Evolutionary conservation across 2,329 filamentous ascomycete species (phyloP), one percentile per base, ranked within the genome.

Genomic region (Botryotinia globosa): DNA sequence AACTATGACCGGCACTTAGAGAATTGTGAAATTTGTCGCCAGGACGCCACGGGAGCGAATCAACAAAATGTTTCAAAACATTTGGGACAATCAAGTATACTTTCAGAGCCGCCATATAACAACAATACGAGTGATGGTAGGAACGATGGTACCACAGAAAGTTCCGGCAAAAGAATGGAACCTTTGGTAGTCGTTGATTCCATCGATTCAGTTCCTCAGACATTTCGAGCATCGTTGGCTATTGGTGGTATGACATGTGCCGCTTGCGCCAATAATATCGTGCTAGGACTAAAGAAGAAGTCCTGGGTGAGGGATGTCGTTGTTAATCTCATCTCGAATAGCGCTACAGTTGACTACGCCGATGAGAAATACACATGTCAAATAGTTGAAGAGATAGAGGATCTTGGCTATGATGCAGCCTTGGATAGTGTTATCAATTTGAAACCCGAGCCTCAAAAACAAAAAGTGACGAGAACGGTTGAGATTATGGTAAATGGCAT

Each of bases 401-500:
- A 89, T 76, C 82, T 92, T 3, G 92, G 92, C 29, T 93, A 90
- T 76, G 90, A 91, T 48, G 89, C 88, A 42, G 82, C 85, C 0
- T 81, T 93, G 22, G 86, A 89, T 66, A 88, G 88, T 72, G 82
- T 79, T 25, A 65, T 77, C 20, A 68, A 77, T 63, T 51, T 76
- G 6, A 25, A 80, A 2, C 76, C 81, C 25, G 77, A 58, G 74
- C 63, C 75, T 37, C 63, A 71, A 9, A 68, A 72, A 39, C 73
- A 73, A 42, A 74, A 39, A 20, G 66, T 67, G 14, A 70, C 72
- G 22, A 74, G 92, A 64, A 89, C 88, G 1, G 85, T 93, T 3
- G 87, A 90, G 72, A 88, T 94, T 72, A 82, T 82, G 56, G 84
- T 95, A 66, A 86, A 91, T 67, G 92, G 92, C 66, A 90, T 94